Evolutionary conservation across 2,329 filamentous ascomycete species (phyloP), one percentile per base, ranked within the genome.

Genomic region (Penicillium sp.): DNA sequence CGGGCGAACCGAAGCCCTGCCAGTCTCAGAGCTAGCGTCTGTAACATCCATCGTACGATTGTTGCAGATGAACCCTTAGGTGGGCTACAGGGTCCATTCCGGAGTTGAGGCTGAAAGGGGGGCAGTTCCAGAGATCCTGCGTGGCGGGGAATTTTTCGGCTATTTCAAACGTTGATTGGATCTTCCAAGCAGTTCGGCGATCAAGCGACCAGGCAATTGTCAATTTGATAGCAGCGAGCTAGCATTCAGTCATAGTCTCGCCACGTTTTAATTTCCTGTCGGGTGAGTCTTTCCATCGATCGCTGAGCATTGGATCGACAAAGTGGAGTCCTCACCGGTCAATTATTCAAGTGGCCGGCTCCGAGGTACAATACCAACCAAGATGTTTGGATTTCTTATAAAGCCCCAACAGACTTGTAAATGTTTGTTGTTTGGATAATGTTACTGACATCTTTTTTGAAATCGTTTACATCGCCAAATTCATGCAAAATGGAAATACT

Each of bases 401-500:
- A 42, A 42, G 10, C 19, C 33, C 35, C 16, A 37, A 37, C 14
- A 19, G 16, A 22, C 10, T 19, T 3, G 3, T 21, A 21, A 11
- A 22, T 1, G 9, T 37, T n/a, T 9, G 3, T 2, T 42, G 9
- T 42, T 2, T 42, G 8, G 19, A 6, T 6, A 46, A 21, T 29
- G 16, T 10, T 14, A 14, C 11, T 31, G 11, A 31, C 11, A 14
- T 14, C 14, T 14, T 31, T 11, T 11, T 6, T 10, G 27, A 11
- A 46, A 48, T 8, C 19, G 14, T n/a, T 19, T 11, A 7, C 10
- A 37, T 3, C 31, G 7, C 27, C 9, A 35, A 13, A 21, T 2
- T 2, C 3, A 8, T 10, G 29, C 27, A 55, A 8, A 26, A 68
- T 69, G 67, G 27, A 68, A 6, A 48, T 47, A 4, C 31, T 67